phyloP scores from a whole-genome alignment of 352 stramenopile genomes.

The Pythium rhizo-oryzae region DNA sequence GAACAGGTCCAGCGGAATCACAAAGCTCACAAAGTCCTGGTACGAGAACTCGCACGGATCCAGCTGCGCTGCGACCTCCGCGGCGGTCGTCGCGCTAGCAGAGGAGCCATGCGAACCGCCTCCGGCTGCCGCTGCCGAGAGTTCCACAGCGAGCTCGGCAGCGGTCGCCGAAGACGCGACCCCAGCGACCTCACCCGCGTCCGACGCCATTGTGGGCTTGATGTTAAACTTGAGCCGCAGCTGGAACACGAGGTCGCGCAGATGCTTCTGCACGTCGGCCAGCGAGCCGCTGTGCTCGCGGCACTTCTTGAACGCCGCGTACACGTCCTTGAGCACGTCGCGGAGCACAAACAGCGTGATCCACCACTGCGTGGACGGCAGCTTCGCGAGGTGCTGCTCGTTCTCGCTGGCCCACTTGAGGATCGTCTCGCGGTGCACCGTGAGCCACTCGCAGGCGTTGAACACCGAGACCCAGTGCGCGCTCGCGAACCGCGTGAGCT shows the following conservation, averaged over 20 bases:
- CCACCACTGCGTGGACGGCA: constrained; percentile 41
- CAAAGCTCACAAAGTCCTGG: constrained; percentile 53
- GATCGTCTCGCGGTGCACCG: constrained; percentile 48
- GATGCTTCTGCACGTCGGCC: constrained; percentile 44
- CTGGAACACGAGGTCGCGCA: constrained; percentile 52
- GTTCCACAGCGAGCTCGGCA: not conserved
- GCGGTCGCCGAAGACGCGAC: not conserved
- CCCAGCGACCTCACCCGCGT: not conserved
- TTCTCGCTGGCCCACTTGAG: constrained; percentile 44
- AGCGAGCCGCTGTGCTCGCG: constrained; percentile 33
- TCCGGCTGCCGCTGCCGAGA: constrained; percentile 2
- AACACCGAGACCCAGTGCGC: constrained; percentile 48
- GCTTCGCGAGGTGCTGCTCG: constrained; percentile 16
- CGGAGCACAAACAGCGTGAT: constrained; percentile 49
- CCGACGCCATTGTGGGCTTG: constrained; percentile 28
- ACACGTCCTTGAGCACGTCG: constrained; percentile 53
- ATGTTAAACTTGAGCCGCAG: constrained; percentile 58
- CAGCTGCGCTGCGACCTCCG: constrained; percentile 11
- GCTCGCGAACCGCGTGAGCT: constrained; percentile 20
- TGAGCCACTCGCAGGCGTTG: constrained; percentile 46
- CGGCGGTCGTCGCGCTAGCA: not conserved
- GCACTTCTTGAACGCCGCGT: constrained; percentile 36
- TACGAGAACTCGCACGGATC: constrained; percentile 53
- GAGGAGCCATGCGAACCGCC: not conserved
- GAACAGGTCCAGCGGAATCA: constrained; percentile 52